phyloP scores from a whole-genome alignment of 2,329 filamentous ascomycete species.

The Dothistroma septosporum region DNA sequence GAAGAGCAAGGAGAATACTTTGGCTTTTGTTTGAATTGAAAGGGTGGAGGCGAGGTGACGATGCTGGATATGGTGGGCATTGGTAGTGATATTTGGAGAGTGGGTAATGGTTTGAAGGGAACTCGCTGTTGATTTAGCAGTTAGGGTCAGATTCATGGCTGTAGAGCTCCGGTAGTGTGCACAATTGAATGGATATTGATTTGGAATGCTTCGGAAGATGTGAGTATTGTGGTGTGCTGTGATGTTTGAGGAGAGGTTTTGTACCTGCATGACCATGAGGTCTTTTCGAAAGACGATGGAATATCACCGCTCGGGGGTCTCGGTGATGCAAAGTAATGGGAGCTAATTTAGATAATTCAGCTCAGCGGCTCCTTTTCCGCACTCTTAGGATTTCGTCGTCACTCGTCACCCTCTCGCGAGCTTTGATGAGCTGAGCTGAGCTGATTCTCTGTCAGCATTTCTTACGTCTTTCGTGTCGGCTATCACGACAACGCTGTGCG shows the following conservation, averaged over 20 bases:
- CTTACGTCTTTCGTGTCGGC: neutral
- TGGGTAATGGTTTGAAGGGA: neutral
- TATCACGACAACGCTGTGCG: neutral
- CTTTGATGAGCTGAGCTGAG: neutral
- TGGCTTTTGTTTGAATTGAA: constrained; percentile 24
- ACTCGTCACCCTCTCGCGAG: no score
- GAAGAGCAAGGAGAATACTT: constrained; percentile 18
- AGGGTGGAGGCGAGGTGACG: neutral
- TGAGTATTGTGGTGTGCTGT: neutral
- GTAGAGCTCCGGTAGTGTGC: neutral
- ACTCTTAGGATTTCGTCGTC: neutral
- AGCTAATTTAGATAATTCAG: neutral
- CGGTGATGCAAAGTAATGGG: neutral
- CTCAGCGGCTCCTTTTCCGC: neutral
- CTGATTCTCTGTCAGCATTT: neutral
- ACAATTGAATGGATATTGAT: neutral
- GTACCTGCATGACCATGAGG: neutral
- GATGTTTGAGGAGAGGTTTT: neutral
- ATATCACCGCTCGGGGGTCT: no score
- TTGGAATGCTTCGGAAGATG: neutral
- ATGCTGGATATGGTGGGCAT: neutral
- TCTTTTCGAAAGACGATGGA: neutral
- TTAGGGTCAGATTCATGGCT: neutral
- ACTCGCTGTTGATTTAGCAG: neutral
- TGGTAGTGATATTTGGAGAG: neutral